phyloP scores from a whole-genome alignment of 257 asterid genomes.

The Nicotiana tomentosiformis region DNA sequence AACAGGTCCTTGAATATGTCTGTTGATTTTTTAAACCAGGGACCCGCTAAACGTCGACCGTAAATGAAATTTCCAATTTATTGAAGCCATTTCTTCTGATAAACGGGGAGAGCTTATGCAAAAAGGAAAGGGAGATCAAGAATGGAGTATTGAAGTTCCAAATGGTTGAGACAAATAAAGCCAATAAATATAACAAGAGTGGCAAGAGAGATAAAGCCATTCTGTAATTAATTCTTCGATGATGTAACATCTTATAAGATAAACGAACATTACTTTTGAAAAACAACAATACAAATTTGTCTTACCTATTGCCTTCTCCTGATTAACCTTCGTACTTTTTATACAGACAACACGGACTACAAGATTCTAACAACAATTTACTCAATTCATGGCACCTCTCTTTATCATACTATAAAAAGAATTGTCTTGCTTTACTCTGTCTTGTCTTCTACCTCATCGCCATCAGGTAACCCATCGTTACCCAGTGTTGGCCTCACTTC shows the following conservation, averaged over 20 bases:
- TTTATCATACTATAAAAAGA: not conserved
- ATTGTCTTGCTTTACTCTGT: constrained; percentile 42
- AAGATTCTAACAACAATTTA: constrained; percentile 1
- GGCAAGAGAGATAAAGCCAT: not conserved
- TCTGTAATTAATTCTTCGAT: not conserved
- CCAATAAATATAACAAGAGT: not conserved
- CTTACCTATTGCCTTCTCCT: not conserved
- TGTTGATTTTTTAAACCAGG: not conserved
- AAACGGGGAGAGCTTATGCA: too few relatives aligned
- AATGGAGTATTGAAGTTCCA: too few relatives aligned
- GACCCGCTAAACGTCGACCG: not conserved
- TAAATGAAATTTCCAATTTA: not conserved
- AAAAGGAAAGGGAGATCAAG: too few relatives aligned
- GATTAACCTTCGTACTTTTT: not conserved
- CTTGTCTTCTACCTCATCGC: constrained; percentile 57
- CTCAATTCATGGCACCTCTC: not conserved
- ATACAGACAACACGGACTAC: not conserved
- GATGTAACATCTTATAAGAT: not conserved
- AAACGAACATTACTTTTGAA: not conserved
- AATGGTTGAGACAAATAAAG: too few relatives aligned
- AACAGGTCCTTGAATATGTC: not conserved
- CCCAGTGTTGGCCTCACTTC: constrained; percentile 37
- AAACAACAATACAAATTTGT: not conserved
- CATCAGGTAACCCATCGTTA: constrained; percentile 27
- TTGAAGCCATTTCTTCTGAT: too few relatives aligned